Evolutionary conservation across 768 basidiomycete genomes (phyloP).

Genomic region (Podaxis sp.): DNA sequence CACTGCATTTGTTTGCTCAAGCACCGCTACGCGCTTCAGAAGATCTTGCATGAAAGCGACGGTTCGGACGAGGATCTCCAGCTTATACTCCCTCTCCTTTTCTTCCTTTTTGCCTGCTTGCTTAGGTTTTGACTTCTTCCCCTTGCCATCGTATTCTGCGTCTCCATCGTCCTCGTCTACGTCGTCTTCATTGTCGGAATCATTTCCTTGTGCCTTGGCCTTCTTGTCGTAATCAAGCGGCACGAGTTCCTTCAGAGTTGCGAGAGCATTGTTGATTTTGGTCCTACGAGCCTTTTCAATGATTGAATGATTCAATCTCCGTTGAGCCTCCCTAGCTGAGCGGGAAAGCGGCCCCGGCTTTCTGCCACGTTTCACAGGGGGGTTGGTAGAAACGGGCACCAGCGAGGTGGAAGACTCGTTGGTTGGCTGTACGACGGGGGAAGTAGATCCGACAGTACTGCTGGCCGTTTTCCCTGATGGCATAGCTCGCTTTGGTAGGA

Average conservation of each 20-base stretch:
- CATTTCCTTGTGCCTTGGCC: conserved; percentile 18
- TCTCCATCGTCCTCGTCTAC: conserved; percentile 32
- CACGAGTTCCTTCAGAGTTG: conserved; percentile 72
- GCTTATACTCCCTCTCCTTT: conserved; percentile 86
- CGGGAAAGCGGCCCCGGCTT: conserved; percentile 73
- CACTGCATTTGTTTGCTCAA: conserved; percentile 24
- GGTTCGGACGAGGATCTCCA: conserved; percentile 83
- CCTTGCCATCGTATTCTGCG: conserved; percentile 25
- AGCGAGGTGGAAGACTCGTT: neutral
- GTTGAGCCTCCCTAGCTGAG: conserved; percentile 76
- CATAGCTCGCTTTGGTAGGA: conserved; percentile 20
- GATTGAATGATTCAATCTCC: conserved; percentile 90
- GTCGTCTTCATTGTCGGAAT: conserved; percentile 33
- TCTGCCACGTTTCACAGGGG: conserved; percentile 58
- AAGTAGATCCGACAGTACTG: conserved; percentile 11
- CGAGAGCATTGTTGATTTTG: conserved; percentile 91
- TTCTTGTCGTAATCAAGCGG: conserved; percentile 47
- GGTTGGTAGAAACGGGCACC: conserved; percentile 9
- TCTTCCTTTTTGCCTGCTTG: conserved; percentile 43
- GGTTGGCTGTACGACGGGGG: conserved; percentile 10
- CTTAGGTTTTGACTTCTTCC: conserved; percentile 27
- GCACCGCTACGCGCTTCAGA: conserved; percentile 42
- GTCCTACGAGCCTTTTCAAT: conserved; percentile 93
- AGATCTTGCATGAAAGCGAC: conserved; percentile 76
- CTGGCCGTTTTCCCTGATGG: conserved; percentile 8